phyloP scores from a whole-genome alignment of 2,329 filamentous ascomycete genomes.

The Fusarium sp. region DNA sequence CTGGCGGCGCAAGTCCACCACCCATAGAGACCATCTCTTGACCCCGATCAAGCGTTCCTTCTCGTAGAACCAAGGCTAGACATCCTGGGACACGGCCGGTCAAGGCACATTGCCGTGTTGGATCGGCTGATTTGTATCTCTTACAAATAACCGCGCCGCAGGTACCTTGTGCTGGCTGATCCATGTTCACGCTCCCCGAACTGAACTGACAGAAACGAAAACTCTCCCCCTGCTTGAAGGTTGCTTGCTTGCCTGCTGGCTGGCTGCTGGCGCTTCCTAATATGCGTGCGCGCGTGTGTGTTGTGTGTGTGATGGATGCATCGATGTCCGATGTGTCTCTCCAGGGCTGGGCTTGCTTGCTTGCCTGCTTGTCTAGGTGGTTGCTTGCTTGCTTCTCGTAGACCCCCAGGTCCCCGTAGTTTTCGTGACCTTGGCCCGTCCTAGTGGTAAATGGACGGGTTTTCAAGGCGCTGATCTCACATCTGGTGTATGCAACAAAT shows the following conservation, averaged over 20 bases:
- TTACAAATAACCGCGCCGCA: slow-evolving; percentile 28
- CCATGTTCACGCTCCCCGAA: slow-evolving; percentile 25
- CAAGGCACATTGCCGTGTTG: slow-evolving; percentile 17
- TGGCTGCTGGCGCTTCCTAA: slow-evolving; percentile 11
- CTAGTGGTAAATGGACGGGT: slow-evolving; percentile 26
- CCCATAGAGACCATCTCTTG: not conserved
- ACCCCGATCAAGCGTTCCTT: not conserved
- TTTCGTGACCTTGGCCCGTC: slow-evolving; percentile 19
- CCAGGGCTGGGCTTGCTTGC: slow-evolving; percentile 7
- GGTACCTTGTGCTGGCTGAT: slow-evolving; percentile 30
- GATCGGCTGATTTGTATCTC: slow-evolving; percentile 25
- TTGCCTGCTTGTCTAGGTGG: slow-evolving; percentile 5
- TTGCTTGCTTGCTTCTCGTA: slow-evolving; percentile 10
- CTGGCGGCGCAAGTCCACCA: not conserved
- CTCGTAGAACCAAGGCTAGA: not conserved
- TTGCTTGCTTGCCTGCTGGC: slow-evolving; percentile 13
- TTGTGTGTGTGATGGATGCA: slow-evolving; percentile 12
- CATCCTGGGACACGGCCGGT: not conserved
- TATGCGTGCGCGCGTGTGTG: slow-evolving; percentile 4
- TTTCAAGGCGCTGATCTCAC: slow-evolving; percentile 36
- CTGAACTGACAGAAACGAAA: slow-evolving; percentile 31
- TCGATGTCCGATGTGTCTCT: slow-evolving; percentile 25
- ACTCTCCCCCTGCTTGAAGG: slow-evolving; percentile 3
- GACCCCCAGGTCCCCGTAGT: slow-evolving; percentile 6
- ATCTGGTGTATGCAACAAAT: slow-evolving; percentile 27